Evolutionary conservation across 805 yeast species (phyloP), one percentile per base, ranked within the genome.

Genomic region (Starmera dryadoides): DNA sequence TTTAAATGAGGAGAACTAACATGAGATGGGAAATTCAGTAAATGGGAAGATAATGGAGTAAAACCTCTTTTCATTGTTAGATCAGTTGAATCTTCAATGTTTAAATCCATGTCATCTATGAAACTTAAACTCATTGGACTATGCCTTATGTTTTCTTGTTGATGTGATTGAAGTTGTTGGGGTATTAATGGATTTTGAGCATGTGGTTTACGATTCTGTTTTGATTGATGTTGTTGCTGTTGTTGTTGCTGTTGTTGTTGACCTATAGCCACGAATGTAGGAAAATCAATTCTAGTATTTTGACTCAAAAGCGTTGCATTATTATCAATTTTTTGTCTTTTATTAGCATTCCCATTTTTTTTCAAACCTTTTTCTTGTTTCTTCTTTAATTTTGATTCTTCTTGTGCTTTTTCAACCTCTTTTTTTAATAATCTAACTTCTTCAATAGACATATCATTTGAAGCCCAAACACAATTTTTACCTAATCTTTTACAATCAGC

Each of bases 401-500:
- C 46, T 37, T 50, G 58, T 4, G 44, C 54, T 30, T 42, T 50
- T 35, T 54, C 58, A 16, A 55, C 52, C 34, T 43, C 45, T 30
- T 48, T 44, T 42, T 53, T 48, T 46, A 61, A 35, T 36, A 56
- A 52, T 16, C 52, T 46, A 33, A 60, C 37, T 16, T 44, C 35
- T 28, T 45, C 60, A 52, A 21, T 65, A 60, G 57, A 41, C 54
- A 56, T 54, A 17, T 47, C 52, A 23, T 76, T 77, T 10, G 63
- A 64, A 9, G 91, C 87, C 78, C 88, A 85, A 34, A 73, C 71
- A 57, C 95, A 85, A 37, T 68, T 70, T 38, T 82, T 68, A 14
- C 72, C 65, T n/a, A 84, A 63, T 34, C 94, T 61, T 15, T 53
- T 43, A 55, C 95, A 85, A 49, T 84, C 88, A 0, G 69, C 56